Evolutionary conservation across 106 monocot species (phyloP).

Genomic region (Dioscorea dumetorum): DNA sequence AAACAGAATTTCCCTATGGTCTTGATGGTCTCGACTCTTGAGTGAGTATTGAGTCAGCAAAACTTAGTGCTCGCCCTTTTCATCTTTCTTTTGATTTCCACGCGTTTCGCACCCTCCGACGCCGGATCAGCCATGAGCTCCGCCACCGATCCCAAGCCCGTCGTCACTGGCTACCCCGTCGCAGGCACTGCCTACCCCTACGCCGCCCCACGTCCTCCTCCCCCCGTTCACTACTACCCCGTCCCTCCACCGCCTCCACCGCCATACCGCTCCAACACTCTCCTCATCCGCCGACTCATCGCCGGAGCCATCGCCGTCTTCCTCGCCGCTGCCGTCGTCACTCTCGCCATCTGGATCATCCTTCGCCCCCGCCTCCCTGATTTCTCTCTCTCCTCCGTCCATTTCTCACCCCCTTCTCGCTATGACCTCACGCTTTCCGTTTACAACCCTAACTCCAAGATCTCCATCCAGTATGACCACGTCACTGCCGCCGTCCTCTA

Average conservation of each 20-base stretch:
- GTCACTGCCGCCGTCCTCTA: conserved; percentile 21
- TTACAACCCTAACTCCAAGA: conserved; percentile 48
- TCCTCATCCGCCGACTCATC: conserved; percentile 16
- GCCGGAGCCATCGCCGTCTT: conserved; percentile 18
- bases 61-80: not conserved
- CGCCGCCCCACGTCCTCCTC: not conserved
- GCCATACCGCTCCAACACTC: conserved; percentile 5
- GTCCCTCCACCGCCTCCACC: conserved; percentile 9
- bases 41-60: not conserved
- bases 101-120: not conserved
- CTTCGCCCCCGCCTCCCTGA: conserved; percentile 61
- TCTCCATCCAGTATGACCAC: not conserved
- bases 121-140: not conserved
- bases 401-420: conserved; percentile 20
- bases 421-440: conserved; percentile 29
- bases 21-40: no score
- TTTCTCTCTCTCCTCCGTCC: conserved; percentile 44
- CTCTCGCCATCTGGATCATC: conserved; percentile 52
- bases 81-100: not conserved
- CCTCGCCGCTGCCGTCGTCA: conserved; percentile 31
- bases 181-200: not conserved
- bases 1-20: no score
- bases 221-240: not conserved
- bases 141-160: conserved; percentile 2
- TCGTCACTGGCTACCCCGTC: conserved; percentile 9